A percentile compares a stretch with the other conserved stretches of the same genome.
phyloP scores from a whole-genome alignment of 1,139 yeast species.

The Candida pseudoviswanathii region DNA sequence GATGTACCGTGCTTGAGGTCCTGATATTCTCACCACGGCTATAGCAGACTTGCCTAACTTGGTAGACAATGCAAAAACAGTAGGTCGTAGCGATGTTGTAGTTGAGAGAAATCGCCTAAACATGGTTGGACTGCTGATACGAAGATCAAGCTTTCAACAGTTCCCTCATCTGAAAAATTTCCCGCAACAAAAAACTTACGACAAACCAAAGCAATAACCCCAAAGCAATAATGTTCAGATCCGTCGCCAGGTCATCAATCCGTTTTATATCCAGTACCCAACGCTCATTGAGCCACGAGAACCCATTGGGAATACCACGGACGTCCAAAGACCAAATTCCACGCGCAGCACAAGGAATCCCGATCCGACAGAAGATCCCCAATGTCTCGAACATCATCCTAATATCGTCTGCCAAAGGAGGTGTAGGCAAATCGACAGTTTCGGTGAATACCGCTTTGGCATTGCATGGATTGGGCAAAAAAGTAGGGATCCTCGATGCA shows the following conservation, averaged over 20 bases:
- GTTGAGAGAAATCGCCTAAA: slow-evolving; percentile 4
- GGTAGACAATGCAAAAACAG: slow-evolving; percentile 90
- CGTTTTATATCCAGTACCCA: slow-evolving; percentile 5
- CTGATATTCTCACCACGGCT: slow-evolving; percentile 83
- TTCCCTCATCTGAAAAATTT: background rate
- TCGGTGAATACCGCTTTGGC: slow-evolving; percentile 70
- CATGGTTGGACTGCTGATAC: background rate
- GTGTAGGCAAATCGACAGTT: slow-evolving; percentile 65
- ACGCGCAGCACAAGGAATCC: slow-evolving; percentile 50
- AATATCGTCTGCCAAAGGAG: slow-evolving; percentile 82
- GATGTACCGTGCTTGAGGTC: slow-evolving; percentile 57
- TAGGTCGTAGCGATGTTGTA: slow-evolving; percentile 38
- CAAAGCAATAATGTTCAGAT: background rate
- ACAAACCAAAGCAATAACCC: background rate
- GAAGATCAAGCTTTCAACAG: background rate
- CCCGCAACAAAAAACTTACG: background rate
- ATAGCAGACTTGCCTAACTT: slow-evolving; percentile 82
- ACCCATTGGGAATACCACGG: slow-evolving; percentile 57
- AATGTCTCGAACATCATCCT: slow-evolving; percentile 64
- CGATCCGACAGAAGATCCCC: slow-evolving; percentile 56
- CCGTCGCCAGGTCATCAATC: background rate
- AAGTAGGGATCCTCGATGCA: slow-evolving; percentile 74
- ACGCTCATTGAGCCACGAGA: slow-evolving; percentile 24
- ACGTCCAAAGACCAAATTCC: slow-evolving; percentile 26
- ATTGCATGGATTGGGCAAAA: slow-evolving; percentile 53